Evolutionary conservation across 2,329 filamentous ascomycete species (phyloP), one percentile per base, ranked within the genome.

Genomic region (Alternaria gaisen): DNA sequence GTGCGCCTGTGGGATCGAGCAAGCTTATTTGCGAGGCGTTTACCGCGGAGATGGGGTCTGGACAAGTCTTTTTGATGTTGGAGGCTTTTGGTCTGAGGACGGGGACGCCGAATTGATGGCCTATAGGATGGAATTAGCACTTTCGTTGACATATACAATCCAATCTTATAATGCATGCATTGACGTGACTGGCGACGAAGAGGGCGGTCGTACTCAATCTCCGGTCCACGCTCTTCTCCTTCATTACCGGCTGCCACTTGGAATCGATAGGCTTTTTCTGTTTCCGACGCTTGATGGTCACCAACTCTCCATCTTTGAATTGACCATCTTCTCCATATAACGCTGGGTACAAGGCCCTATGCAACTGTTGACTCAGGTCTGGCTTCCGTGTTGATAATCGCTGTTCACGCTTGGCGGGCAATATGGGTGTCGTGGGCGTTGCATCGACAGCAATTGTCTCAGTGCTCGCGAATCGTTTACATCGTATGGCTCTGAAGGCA

Each of bases 1-100:
- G 91, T 53, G 91, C 89, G 51, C 93, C 93, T 1, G 89, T 93
- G 5, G 93, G 93, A 80, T 99, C 95, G 73, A 97, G 91, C 42
- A 85, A 79, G 41, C 85, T 77, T 73, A 97, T 85, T 81, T 97
- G 92, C 57, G 87, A 81, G 53, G 85, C 78, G 69, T 89, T 89
- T 71, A 97, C 84, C 59, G 85, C 79, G 38, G 84, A 83, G 72
- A 98, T 81, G 22, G 93, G 90, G 72, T 93, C 85, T 58, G 88
- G 87, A 80, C 86, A 86, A 58, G 81, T 79, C 58, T 83, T 80
- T 58, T 83, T 82, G 52, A 86, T 80, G 10, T 88, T 86, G 34
- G 85, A 84, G 12, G 86, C 80, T 12, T 87, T 41, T 4, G 61
- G 84, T 4, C 86, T 85, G 70, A 80, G 77, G 67, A 82, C 75